These are phyloP conservation scores for Amorphotheca resinae DNA, from an alignment of 495 filamentous ascomycete species.

Conservation along the genomic window DNA sequence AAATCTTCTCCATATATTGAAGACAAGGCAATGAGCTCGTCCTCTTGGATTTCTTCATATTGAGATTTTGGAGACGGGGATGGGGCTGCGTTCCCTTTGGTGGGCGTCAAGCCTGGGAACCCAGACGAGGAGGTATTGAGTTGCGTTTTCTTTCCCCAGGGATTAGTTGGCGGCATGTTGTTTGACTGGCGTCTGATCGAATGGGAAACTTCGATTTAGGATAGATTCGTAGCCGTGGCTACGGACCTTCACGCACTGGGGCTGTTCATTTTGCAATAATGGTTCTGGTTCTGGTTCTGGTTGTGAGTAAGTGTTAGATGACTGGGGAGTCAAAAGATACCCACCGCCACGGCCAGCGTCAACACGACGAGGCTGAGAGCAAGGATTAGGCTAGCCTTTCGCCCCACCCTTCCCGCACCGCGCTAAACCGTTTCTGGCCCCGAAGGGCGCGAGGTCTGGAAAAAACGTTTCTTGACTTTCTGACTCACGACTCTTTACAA, in stretches of 20 bases:
- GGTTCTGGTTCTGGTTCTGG: neutral
- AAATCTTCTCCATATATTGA: slow-evolving; percentile 94
- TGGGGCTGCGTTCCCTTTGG: slow-evolving; percentile 10
- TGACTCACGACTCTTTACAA: no score
- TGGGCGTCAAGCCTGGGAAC: slow-evolving; percentile 28
- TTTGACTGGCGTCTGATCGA: slow-evolving; percentile 10
- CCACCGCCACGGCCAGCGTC: no score
- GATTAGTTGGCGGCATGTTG: slow-evolving; percentile 17
- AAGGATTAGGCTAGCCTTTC: neutral
- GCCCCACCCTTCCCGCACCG: neutral
- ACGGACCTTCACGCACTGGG: slow-evolving; percentile 10
- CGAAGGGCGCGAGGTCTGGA: no score
- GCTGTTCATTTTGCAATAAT: slow-evolving; percentile 6
- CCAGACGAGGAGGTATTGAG: slow-evolving; percentile 14
- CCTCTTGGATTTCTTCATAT: slow-evolving; percentile 72
- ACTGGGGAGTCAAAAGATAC: neutral
- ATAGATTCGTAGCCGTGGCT: slow-evolving; percentile 17
- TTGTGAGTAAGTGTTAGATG: neutral
- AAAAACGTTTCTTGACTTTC: no score
- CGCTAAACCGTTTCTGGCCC: neutral
- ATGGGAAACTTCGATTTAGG: neutral
- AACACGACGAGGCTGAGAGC: neutral
- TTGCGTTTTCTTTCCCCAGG: slow-evolving; percentile 22
- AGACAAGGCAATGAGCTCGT: slow-evolving; percentile 75
- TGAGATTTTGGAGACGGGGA: slow-evolving; percentile 34